Base-by-base conservation (phyloP, 208 protist species). In the Acanthamoeba pearcei region DNA sequence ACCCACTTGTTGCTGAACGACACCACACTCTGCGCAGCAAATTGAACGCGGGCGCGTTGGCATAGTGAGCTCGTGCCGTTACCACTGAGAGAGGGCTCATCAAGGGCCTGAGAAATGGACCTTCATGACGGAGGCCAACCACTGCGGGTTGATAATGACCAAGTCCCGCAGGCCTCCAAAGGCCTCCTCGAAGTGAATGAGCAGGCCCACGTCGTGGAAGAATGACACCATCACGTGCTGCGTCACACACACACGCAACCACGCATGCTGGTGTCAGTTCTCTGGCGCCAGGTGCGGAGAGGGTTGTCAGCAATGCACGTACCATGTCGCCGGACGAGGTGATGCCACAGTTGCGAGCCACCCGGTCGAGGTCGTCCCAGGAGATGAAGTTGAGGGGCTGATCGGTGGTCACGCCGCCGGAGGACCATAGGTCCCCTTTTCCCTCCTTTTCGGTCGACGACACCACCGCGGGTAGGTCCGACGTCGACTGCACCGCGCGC, bases 101-200 rank as follows among this genome's bases (percentile, higher is more conserved):
- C 3, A 8, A 1, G 15, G n/a, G 64, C 22, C 17, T 32, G 35
- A 70, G 72, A 24, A 49, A 24, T 4, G 5, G 19, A 51, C 76
- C 76, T 83, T 95, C 49, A 97, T 96, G 19, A 96, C 86, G 29
- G 91, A 86, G 1, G 92, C 94, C 24, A 91, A 60, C 35, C 57
- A 91, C 19, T 91, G 86, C 29, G 86, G 86, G 29, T 91, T 53
- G 17, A 91, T 91, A 32, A 91, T 91, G 57, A 91, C 86, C 24
- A 91, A 29, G 60, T 91, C 86, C 10, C 46, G 57, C 57, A 91
- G 32, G n/a, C 42, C 60, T 4, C 60, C 86, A 19, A 91, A 74
- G 57, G 86, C 60, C 13, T 91, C 86, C 64, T 66, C 60, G 17
- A 91, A 91, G 15, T 91, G 64, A 46, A 91, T 91, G 24, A 91